Evolutionary conservation across 306 rosid genomes (phyloP).

Genomic region (Cicer cuneatum): DNA sequence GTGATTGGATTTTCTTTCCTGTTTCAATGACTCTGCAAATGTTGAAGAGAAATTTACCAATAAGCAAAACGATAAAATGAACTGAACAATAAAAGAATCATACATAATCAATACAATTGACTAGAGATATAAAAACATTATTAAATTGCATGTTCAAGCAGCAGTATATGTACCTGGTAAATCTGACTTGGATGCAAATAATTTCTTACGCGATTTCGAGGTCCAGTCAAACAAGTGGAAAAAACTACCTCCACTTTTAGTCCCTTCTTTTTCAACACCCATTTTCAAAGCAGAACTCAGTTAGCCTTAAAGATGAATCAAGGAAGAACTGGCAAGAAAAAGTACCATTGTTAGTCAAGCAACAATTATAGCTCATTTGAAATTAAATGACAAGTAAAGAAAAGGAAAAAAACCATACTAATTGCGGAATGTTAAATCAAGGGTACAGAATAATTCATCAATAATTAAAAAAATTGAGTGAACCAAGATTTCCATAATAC

Average conservation of each 20-base stretch:
- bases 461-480: not conserved
- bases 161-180: conserved; percentile 58
- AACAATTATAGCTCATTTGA: conserved; percentile 42
- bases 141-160: not conserved
- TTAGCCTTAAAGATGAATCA: conserved; percentile 43
- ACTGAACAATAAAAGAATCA: conserved; percentile 12
- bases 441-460: conserved; percentile 16
- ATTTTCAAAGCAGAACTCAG: conserved; percentile 56
- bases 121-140: not conserved
- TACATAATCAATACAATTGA: conserved; percentile 5
- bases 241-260: conserved; percentile 71
- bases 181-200: conserved; percentile 73
- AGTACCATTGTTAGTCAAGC: conserved; percentile 33
- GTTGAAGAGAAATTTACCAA: conserved; percentile 30
- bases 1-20: conserved; percentile 58
- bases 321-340: conserved; percentile 37
- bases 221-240: conserved; percentile 93
- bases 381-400: conserved; percentile 19
- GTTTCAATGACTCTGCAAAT: conserved; percentile 57
- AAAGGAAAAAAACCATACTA: not conserved
- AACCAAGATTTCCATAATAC: not conserved
- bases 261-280: conserved; percentile 83
- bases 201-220: conserved; percentile 82
- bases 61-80: conserved; percentile 35
- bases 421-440: not conserved